phyloP scores from a whole-genome alignment of 768 basidiomycete species.

The Hypsizygus marmoreus region DNA sequence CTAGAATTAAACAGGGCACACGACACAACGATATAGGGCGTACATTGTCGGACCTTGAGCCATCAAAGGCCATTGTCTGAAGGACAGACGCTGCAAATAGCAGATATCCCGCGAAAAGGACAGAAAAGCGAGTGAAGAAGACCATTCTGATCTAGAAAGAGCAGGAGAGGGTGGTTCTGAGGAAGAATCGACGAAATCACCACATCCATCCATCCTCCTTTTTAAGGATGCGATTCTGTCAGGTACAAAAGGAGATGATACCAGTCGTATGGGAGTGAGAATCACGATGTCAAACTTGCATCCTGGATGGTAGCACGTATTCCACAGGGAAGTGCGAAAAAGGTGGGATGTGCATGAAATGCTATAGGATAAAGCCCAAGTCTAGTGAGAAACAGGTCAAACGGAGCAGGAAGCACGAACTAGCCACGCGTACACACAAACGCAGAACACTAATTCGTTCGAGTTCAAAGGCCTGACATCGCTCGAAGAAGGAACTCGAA shows the following conservation, averaged over 20 bases:
- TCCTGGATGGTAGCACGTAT: no score
- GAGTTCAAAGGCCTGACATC: no score
- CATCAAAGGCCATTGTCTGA: conserved; percentile 29
- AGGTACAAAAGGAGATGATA: no score
- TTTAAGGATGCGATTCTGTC: conserved; percentile 10
- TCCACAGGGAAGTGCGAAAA: no score
- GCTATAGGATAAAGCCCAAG: no score
- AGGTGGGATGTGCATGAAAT: no score
- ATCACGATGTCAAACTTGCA: conserved; percentile 7
- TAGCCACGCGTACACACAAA: no score
- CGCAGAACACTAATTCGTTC: no score
- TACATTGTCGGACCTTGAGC: conserved; percentile 39
- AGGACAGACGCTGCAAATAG: conserved; percentile 4
- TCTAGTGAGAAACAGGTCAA: no score
- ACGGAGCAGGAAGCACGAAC: no score
- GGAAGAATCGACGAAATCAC: conserved; percentile 1
- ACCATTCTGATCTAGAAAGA: conserved; percentile 9
- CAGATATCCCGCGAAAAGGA: conserved; percentile 6
- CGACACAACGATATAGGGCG: conserved; percentile 3
- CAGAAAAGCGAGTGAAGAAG: conserved; percentile 3
- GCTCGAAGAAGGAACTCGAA: no score
- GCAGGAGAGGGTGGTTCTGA: neutral
- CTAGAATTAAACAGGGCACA: neutral
- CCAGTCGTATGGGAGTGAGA: no score
- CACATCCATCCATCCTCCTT: neutral